Conservation (phyloP, 805 yeast species). For the Metschnikowia continentalis region DNA sequence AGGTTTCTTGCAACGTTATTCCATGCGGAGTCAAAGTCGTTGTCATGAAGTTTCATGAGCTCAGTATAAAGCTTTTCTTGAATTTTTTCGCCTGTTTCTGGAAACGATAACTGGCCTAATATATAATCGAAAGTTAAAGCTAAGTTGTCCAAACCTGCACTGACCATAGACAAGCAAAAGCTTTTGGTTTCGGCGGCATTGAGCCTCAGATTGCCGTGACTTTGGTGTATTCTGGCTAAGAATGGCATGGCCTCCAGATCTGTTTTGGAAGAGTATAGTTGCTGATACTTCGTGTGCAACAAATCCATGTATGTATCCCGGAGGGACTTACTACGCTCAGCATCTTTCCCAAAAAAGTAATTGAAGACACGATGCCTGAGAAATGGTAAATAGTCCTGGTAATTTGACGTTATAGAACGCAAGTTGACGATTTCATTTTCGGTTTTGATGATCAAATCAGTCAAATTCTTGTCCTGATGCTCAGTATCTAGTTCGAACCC, state of each 20-base stretch:
- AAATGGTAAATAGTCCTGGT: constrained; percentile 51
- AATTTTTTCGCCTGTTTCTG: constrained; percentile 30
- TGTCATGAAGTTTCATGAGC: constrained; percentile 4
- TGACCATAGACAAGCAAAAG: constrained; percentile 68
- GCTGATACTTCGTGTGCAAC: constrained; percentile 19
- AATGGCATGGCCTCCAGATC: background rate
- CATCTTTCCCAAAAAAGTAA: constrained; percentile 4
- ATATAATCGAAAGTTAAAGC: constrained; percentile 60
- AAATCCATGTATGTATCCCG: constrained; percentile 48
- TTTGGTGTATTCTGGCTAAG: background rate
- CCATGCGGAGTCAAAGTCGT: constrained; percentile 22
- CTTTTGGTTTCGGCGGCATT: constrained; percentile 50
- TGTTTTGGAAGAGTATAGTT: background rate
- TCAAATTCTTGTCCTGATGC: constrained; percentile 30
- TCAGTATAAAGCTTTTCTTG: constrained; percentile 42
- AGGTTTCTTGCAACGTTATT: constrained; percentile 22
- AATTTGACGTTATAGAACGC: constrained; percentile 54
- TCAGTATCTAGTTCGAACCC: constrained; percentile 47
- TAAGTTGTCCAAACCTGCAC: constrained; percentile 75
- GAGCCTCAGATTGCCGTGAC: constrained; percentile 25
- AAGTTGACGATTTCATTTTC: constrained; percentile 55
- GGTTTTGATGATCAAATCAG: constrained; percentile 50
- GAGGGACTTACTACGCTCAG: constrained; percentile 28
- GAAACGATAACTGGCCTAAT: constrained; percentile 54
- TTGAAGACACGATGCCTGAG: constrained; percentile 30